Base-by-base conservation (phyloP, 1,139 yeast genomes). In the Taiozyma sp. region DNA sequence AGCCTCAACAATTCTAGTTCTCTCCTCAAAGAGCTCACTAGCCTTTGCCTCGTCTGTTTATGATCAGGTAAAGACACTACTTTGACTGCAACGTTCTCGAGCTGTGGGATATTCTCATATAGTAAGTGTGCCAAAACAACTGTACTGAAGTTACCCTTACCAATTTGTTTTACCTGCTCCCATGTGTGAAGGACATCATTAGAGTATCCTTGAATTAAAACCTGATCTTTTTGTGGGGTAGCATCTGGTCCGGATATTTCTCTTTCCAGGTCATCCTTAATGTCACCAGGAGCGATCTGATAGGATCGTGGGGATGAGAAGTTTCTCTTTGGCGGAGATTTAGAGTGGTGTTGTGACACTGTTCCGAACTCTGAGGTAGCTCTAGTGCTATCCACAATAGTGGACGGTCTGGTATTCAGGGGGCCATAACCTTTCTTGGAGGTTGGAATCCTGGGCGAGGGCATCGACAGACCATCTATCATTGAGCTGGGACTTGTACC, bases 1-100 rank as follows among this genome's bases (percentile, higher is more conserved):
- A 62, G 51, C 49, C 72, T 70, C 53, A 93, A 72, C 13, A 91
- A 81, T 44, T 81, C 83, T 42, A 92, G 67, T 65, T 93, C 99
- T 56, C 98, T 76, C 38, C 77, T 74, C 46, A 92, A 72, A 19
- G 92, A 87, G 52, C 83, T 80, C 61, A 86, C 89, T 54, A 89
- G 70, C 44, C 87, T 70, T 9, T 76, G 70, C n/a, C 76, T 68
- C 2, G 77, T 70, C 2, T 70, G 72, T 41, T 54, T 58, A 34
- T 59, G 58, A 12, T 50, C 46, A 3, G 65, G 64, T 9, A 64
- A 53, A 6, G 58, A 57, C 16, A 71, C 67, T 16, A 65, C 59
- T 51, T 72, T 71, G 29, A 72, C 68, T 0, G 75, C 75, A 8
- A 71, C 73, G 44, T 57, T 54, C 2, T 48, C 46, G 23, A 65